These are phyloP conservation scores for Cryptococcus sp. DNA, from an alignment of 1,284 basidiomycete genomes.

Conservation along the genomic window DNA sequence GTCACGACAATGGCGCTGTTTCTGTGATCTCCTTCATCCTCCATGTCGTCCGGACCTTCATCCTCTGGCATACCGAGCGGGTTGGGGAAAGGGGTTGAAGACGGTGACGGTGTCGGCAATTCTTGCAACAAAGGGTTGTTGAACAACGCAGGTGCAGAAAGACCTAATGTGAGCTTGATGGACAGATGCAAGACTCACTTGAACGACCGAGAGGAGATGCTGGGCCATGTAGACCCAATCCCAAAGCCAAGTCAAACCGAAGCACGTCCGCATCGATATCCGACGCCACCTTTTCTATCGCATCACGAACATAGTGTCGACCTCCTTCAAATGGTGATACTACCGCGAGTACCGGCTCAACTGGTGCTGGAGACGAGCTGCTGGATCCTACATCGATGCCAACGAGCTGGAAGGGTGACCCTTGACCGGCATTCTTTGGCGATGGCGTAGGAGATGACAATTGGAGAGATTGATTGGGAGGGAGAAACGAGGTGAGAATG, in stretches of 20 bases:
- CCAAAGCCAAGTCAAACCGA: slow-evolving; percentile 57
- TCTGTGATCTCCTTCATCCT: background rate
- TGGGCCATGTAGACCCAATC: slow-evolving; percentile 63
- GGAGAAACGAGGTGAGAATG: slow-evolving; percentile 17
- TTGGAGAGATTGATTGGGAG: slow-evolving; percentile 12
- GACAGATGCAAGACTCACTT: slow-evolving; percentile 60
- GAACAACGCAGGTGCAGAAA: slow-evolving; percentile 17
- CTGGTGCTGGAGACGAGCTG: background rate
- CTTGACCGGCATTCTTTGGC: background rate
- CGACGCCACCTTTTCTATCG: slow-evolving; percentile 66
- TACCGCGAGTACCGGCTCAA: slow-evolving; percentile 69
- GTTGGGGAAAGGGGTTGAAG: slow-evolving; percentile 1
- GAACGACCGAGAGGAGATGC: slow-evolving; percentile 55
- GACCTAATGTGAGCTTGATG: slow-evolving; percentile 10
- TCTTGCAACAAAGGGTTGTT: slow-evolving; percentile 51
- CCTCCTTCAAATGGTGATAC: slow-evolving; percentile 84
- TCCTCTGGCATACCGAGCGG: slow-evolving; percentile 7
- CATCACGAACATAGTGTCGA: slow-evolving; percentile 67
- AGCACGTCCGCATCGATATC: slow-evolving; percentile 69
- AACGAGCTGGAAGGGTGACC: background rate
- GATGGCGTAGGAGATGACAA: background rate
- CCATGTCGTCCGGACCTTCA: slow-evolving; percentile 5
- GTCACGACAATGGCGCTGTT: slow-evolving; percentile 3
- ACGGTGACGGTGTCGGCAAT: background rate
- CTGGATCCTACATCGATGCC: background rate